Evolutionary conservation across 179 eudicot genomes (phyloP), one percentile per base, ranked within the genome.

Genomic region (Camellia oleifera): DNA sequence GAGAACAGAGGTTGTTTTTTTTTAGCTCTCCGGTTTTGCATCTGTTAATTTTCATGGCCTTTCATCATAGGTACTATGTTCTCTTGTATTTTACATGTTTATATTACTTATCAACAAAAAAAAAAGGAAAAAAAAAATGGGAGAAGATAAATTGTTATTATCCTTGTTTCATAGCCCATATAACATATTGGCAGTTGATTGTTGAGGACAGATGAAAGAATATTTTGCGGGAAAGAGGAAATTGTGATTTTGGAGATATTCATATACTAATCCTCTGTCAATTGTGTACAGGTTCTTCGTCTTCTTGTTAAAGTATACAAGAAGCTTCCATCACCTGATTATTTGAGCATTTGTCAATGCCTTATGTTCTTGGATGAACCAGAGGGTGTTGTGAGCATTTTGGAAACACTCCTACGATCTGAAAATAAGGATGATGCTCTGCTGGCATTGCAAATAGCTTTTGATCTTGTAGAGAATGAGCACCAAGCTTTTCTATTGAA

Each of bases 391-490:
- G 91, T 91, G 23, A 86, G 85, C 89, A 92, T 96, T 82, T 85
- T 94, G 75, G 97, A 88, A 87, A 89, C 91, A 77, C 94, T 94
- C 77, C 83, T 96, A 32, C 87, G 86, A 77, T 92, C 97, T 7
- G 97, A 89, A 77, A 88, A 86, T 73, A 82, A 85, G 85, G 98
- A 92, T 77, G 94, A 96, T 85, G 93, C 93, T 68, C 85, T 94
- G 74, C 89, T 94, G 85, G 92, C 98, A 53, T 92, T 91, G 85
- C 99, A 96, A 83, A 92, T 94, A 80, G 96, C 92, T 75, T 96
- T 96, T 84, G 97, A 96, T 84, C 97, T 94, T 67, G 97, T 91
- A 26, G 99, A 92, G 85, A 96, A 96, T 86, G 99, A 96, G 89
- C 97, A 89, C 80, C 99, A 94, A 84, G 97, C 99, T 69, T 96